A percentile compares a stretch with the other conserved stretches of the same genome.
Conservation (phyloP, 1,139 yeast species). For the Tardiomyces digboiensis region DNA sequence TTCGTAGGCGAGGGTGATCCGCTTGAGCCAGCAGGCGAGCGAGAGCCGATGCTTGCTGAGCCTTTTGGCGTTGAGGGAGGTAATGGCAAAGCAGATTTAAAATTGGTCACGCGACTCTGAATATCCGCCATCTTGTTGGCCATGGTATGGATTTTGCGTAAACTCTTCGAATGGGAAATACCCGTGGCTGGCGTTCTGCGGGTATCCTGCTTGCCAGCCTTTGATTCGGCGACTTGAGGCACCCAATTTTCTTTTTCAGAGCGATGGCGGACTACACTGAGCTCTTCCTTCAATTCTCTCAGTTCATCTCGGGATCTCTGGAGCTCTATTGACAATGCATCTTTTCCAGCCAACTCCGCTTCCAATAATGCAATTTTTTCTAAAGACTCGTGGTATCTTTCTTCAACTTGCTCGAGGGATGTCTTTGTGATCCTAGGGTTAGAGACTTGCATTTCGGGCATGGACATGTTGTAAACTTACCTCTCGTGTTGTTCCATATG, state of each 20-base stretch:
- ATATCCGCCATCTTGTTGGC: constrained; percentile 22
- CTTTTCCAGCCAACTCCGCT: constrained; percentile 22
- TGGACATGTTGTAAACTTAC: constrained; percentile 1
- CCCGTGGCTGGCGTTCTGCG: constrained; percentile 7
- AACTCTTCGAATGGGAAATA: constrained; percentile 20
- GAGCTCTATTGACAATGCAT: constrained; percentile 19
- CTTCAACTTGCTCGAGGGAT: constrained; percentile 24
- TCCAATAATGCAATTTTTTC: constrained; percentile 28
- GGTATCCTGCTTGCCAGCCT: neutral
- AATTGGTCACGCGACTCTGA: constrained; percentile 22
- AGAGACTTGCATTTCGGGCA: constrained; percentile 1
- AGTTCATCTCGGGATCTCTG: constrained; percentile 28
- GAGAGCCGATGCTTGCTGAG: neutral
- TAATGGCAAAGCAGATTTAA: constrained; percentile 14
- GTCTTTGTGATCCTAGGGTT: constrained; percentile 16
- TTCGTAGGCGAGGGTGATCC: neutral
- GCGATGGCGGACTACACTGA: constrained; percentile 13
- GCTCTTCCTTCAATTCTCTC: constrained; percentile 25
- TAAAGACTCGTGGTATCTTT: constrained; percentile 21
- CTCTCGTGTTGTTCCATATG: constrained; percentile 28
- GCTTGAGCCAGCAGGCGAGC: neutral
- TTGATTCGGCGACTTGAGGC: neutral
- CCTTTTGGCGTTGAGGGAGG: neutral
- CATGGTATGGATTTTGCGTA: constrained; percentile 26
- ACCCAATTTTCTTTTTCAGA: neutral